Percentiles rank a stretch among this genome's conserved stretches.
Conservation (phyloP, 768 basidiomycete genomes). For the Rhodotorula sphaerocarpa region DNA sequence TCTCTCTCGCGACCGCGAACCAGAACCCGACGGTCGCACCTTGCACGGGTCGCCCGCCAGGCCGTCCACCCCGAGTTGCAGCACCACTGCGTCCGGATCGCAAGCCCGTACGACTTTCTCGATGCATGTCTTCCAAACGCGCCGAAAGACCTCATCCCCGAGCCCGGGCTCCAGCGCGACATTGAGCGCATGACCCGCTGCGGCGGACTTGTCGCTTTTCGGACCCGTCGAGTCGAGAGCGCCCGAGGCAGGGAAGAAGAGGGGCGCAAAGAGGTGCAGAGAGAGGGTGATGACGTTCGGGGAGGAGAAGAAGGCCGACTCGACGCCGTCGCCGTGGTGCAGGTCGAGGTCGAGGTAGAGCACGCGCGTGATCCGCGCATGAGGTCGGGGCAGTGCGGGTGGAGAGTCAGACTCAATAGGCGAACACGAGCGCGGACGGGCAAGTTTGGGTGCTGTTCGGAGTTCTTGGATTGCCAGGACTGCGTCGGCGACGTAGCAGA, state of each 20-base stretch:
- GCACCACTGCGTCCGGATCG: constrained; percentile 64
- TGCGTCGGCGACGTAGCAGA: constrained; percentile 89
- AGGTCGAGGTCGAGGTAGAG: constrained; percentile 91
- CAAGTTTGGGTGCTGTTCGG: constrained; percentile 44
- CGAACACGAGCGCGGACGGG: background rate
- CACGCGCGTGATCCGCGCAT: constrained; percentile 47
- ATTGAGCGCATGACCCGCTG: constrained; percentile 64
- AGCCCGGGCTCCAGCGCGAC: constrained; percentile 69
- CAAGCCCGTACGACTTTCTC: constrained; percentile 57
- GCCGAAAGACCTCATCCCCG: constrained; percentile 51
- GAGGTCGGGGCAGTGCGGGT: constrained; percentile 39
- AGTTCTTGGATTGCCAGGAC: constrained; percentile 70
- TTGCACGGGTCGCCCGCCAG: constrained; percentile 74
- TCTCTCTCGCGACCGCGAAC: too few species aligned
- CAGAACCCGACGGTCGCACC: background rate
- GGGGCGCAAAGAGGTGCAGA: constrained; percentile 69
- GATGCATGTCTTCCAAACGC: constrained; percentile 57
- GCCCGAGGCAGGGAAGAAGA: constrained; percentile 68
- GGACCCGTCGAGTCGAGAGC: constrained; percentile 38
- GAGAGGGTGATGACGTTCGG: constrained; percentile 56
- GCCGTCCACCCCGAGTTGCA: constrained; percentile 83
- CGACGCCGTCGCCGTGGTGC: constrained; percentile 69
- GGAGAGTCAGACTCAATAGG: background rate
- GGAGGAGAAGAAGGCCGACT: constrained; percentile 44
- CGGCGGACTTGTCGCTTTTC: constrained; percentile 42